These are phyloP conservation scores for Naematelia aurantialba DNA, from an alignment of 768 basidiomycete species.

Conservation along the genomic window DNA sequence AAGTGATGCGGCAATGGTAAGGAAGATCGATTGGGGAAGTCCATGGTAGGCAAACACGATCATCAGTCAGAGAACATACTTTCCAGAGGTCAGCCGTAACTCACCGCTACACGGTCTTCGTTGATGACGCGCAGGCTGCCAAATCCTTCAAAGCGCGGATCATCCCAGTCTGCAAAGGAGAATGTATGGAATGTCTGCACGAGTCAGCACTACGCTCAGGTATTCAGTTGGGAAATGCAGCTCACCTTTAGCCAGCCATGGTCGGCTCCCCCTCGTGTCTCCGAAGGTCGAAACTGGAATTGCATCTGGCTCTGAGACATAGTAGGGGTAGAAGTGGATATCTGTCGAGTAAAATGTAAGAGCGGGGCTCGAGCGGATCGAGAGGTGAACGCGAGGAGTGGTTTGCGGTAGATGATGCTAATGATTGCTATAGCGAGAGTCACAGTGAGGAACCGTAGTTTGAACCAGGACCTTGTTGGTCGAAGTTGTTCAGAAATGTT, in stretches of 20 bases:
- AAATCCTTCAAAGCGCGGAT: slow-evolving; percentile 59
- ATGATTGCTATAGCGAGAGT: not conserved
- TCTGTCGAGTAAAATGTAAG: not conserved
- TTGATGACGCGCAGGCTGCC: slow-evolving; percentile 84
- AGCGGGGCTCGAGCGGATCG: not conserved
- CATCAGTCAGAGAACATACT: not conserved
- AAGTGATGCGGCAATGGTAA: not conserved
- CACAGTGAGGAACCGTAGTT: not conserved
- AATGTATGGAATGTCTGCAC: slow-evolving; percentile 41
- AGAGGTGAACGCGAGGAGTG: not conserved
- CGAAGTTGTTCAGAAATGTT: not conserved
- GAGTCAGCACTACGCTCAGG: slow-evolving; percentile 4
- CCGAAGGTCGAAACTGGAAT: slow-evolving; percentile 55
- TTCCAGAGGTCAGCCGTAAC: slow-evolving; percentile 8
- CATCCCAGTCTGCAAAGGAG: slow-evolving; percentile 59
- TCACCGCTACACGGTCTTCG: slow-evolving; percentile 54
- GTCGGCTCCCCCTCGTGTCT: slow-evolving; percentile 68
- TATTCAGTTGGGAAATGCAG: slow-evolving; percentile 51
- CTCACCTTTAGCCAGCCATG: slow-evolving; percentile 85
- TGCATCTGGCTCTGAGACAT: slow-evolving; percentile 24
- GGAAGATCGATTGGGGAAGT: too few relatives aligned
- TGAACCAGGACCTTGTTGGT: not conserved
- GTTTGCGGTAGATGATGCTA: not conserved
- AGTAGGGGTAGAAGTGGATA: not conserved
- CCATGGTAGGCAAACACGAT: not conserved